Evolutionary conservation across 345 rosid genomes (phyloP).

Genomic region (Brassica incana): DNA sequence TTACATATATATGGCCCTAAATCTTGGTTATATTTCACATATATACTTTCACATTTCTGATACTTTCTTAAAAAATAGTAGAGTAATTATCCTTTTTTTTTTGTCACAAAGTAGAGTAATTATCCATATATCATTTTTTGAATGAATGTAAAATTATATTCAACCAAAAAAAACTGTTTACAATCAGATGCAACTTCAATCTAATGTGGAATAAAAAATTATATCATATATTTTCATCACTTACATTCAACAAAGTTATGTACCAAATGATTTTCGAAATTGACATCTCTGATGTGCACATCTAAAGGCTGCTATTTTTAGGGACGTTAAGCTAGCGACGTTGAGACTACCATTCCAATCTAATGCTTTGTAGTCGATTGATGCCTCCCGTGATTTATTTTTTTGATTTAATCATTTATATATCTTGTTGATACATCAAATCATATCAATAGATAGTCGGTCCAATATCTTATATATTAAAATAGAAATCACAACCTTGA

Average conservation of each 20-base stretch:
- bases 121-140: background rate
- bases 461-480: background rate
- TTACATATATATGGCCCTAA: background rate
- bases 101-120: too few relatives aligned
- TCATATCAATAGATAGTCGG: conserved; percentile 25
- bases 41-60: background rate
- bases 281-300: background rate
- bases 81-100: background rate
- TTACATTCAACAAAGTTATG: background rate
- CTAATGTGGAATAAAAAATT: too few relatives aligned
- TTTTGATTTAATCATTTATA: conserved; percentile 6
- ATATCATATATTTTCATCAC: background rate
- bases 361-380: conserved; percentile 1
- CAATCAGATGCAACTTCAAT: too few relatives aligned
- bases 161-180: too few relatives aligned
- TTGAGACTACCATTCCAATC: conserved; percentile 15
- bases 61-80: too few relatives aligned
- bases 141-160: too few relatives aligned
- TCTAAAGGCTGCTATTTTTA: background rate
- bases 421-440: conserved; percentile 37
- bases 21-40: background rate
- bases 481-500: too few relatives aligned
- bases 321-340: background rate
- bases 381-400: conserved; percentile 25
- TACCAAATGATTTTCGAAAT: background rate